phyloP scores from a whole-genome alignment of 2,329 filamentous ascomycete species.

The Falciphora oryzae region DNA sequence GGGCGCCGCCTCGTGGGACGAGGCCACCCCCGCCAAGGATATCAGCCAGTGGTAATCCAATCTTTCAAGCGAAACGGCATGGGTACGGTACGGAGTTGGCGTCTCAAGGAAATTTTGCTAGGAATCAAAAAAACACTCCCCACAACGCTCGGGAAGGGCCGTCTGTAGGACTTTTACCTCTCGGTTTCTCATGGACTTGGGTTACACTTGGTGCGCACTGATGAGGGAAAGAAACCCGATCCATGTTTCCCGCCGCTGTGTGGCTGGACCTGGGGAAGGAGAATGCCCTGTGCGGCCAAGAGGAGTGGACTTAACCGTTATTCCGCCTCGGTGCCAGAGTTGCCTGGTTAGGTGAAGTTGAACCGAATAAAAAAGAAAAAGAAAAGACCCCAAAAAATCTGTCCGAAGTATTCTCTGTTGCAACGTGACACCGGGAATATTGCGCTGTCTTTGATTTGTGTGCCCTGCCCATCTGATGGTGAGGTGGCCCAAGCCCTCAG shows the following conservation, averaged over 20 bases:
- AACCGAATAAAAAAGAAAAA: neutral
- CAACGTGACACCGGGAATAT: neutral
- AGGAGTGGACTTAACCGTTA: constrained; percentile 87
- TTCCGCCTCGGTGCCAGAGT: constrained; percentile 44
- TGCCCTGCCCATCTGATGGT: neutral
- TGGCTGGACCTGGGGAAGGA: constrained; percentile 50
- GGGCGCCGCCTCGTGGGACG: constrained; percentile 50
- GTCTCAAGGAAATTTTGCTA: neutral
- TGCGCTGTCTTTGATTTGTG: neutral
- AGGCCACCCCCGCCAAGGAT: constrained; percentile 37
- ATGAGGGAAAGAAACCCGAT: constrained; percentile 99
- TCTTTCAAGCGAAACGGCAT: neutral
- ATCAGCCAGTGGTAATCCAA: constrained; percentile 42
- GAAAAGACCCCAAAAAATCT: neutral
- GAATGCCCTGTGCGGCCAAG: constrained; percentile 96
- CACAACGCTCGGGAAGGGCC: neutral
- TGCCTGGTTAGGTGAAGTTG: neutral
- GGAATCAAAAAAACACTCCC: neutral
- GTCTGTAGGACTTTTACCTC: neutral
- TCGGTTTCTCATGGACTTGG: constrained; percentile 19
- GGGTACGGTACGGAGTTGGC: neutral
- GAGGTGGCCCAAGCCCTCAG: neutral
- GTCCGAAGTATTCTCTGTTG: neutral
- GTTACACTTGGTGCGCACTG: constrained; percentile 67
- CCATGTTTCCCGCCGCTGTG: constrained; percentile 28